Conservation (phyloP, 257 asterid species). For the Leonotis leonurus region DNA sequence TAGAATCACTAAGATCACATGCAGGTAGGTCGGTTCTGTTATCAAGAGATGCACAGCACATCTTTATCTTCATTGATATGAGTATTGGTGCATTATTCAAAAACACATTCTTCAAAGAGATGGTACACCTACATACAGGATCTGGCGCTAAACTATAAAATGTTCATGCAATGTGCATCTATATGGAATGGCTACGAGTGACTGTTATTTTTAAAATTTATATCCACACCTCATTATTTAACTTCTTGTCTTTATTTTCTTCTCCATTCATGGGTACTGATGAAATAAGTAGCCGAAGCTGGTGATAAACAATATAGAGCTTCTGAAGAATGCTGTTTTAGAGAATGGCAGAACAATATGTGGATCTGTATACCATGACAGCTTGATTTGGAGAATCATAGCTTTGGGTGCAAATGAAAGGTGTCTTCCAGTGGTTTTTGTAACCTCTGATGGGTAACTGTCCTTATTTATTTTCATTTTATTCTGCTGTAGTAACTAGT, state of each 20-base stretch:
- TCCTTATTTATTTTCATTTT: background rate
- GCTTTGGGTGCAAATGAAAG: constrained; percentile 90
- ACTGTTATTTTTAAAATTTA: background rate
- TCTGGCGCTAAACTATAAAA: constrained; percentile 2
- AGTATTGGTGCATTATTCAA: background rate
- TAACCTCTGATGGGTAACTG: constrained; percentile 86
- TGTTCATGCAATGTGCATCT: constrained; percentile 1
- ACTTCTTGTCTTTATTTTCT: constrained; percentile 14
- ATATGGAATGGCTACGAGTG: constrained; percentile 2
- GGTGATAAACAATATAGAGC: constrained; percentile 92
- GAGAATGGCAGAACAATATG: constrained; percentile 57
- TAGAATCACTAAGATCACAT: background rate
- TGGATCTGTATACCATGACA: constrained; percentile 90
- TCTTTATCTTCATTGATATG: constrained; percentile 5
- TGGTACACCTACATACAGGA: constrained; percentile 9
- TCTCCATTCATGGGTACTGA: constrained; percentile 20
- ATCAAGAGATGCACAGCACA: background rate
- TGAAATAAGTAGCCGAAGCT: constrained; percentile 76
- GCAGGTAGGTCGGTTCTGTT: background rate
- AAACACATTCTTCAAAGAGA: constrained; percentile 4
- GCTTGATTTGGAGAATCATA: constrained; percentile 82
- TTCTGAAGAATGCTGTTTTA: constrained; percentile 63
- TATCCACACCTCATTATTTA: background rate
- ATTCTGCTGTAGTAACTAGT: background rate
- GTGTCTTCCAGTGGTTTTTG: constrained; percentile 69